A percentile compares a stretch with the other conserved stretches of the same genome.
phyloP scores from a whole-genome alignment of 2,329 filamentous ascomycete genomes.

The Colletotrichum filicis region DNA sequence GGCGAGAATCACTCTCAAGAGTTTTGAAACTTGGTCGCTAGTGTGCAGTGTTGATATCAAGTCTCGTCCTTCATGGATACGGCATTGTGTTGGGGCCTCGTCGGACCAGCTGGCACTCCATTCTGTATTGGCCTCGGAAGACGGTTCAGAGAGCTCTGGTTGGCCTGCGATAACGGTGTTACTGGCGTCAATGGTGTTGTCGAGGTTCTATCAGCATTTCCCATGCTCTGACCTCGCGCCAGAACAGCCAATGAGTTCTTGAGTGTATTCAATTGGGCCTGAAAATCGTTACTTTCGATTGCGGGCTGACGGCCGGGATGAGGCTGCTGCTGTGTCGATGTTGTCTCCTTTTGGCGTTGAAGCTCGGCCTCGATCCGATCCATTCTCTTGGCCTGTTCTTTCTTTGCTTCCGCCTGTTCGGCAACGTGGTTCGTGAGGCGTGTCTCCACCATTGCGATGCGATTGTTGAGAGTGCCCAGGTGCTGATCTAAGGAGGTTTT shows the following conservation, averaged over 20 bases:
- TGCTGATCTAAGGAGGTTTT: slow-evolving; percentile 15
- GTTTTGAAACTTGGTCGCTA: neutral
- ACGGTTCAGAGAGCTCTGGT: neutral
- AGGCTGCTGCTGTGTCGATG: neutral
- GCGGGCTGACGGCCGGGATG: too few species aligned
- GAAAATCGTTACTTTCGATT: neutral
- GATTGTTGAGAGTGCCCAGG: neutral
- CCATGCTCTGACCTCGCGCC: neutral
- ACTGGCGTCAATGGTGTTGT: neutral
- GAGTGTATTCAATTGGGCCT: neutral
- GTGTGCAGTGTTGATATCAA: neutral
- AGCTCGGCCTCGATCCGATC: slow-evolving; percentile 18
- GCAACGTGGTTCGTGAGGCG: neutral
- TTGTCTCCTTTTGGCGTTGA: neutral
- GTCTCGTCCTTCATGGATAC: neutral
- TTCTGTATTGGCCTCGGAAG: neutral
- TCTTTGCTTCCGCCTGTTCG: neutral
- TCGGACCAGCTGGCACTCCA: neutral
- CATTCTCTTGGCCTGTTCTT: slow-evolving; percentile 10
- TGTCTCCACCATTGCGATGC: slow-evolving; percentile 5
- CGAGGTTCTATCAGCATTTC: neutral
- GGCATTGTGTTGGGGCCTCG: neutral
- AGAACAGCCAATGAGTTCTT: neutral
- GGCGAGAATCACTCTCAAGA: neutral
- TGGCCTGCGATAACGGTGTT: neutral